phyloP scores from a whole-genome alignment of 2,329 filamentous ascomycete species.

The Blastomyces emzantsi region DNA sequence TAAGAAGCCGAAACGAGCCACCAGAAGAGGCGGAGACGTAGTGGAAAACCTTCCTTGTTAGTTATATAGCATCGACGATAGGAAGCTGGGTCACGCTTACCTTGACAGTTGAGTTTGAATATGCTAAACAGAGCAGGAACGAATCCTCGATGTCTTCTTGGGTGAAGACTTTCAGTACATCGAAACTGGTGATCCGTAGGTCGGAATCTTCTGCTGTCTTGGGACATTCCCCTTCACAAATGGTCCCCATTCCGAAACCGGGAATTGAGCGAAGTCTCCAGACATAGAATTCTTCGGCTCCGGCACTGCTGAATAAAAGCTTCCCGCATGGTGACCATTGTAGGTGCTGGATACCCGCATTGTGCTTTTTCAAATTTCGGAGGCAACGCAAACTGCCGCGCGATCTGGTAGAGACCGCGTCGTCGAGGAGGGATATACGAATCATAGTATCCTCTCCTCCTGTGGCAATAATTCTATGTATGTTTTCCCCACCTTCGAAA shows the following conservation, averaged over 20 bases:
- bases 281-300: constrained; percentile 79
- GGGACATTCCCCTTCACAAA: constrained; percentile 44
- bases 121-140: constrained; percentile 60
- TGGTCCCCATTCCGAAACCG: constrained; percentile 44
- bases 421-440: constrained; percentile 49
- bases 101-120: constrained; percentile 76
- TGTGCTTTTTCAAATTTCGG: constrained; percentile 65
- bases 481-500: constrained; percentile 2
- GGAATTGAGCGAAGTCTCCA: constrained; percentile 60
- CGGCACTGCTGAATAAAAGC: constrained; percentile 77
- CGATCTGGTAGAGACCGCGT: constrained; percentile 10
- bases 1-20: constrained; percentile 37
- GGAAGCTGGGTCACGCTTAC: constrained; percentile 25
- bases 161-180: constrained; percentile 39
- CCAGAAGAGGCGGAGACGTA: constrained; percentile 23
- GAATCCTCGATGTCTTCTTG: constrained; percentile 18
- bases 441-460: constrained; percentile 66
- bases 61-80: not conserved
- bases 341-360: constrained; percentile 72
- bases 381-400: constrained; percentile 41
- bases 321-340: constrained; percentile 59
- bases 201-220: constrained; percentile 49
- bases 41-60: constrained; percentile 37
- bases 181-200: constrained; percentile 73
- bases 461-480: constrained; percentile 48